Conservation (phyloP, 768 basidiomycete species). For the Leccinum sublutescens region DNA sequence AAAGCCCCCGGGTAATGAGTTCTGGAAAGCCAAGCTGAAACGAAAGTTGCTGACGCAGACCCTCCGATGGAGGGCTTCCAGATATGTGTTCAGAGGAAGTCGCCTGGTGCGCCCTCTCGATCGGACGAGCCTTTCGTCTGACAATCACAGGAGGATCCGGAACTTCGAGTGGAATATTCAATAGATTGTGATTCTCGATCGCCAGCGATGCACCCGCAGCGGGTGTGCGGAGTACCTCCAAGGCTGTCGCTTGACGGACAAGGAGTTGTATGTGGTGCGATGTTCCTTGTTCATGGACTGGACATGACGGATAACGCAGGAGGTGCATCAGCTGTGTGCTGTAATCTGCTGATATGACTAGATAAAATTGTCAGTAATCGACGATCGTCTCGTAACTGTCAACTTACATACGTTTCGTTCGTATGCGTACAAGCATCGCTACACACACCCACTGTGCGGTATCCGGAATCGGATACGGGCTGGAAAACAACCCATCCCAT, state of each 20-base stretch:
- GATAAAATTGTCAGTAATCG: constrained; percentile 13
- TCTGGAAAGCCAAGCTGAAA: constrained; percentile 63
- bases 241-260: constrained; percentile 76
- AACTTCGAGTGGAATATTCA: constrained; percentile 71
- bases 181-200: constrained; percentile 76
- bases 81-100: constrained; percentile 22
- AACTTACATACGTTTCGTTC: constrained; percentile 73
- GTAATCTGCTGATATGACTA: constrained; percentile 88
- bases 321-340: constrained; percentile 79
- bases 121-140: constrained; percentile 36
- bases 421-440: constrained; percentile 92
- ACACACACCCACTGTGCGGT: constrained; percentile 87
- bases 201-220: constrained; percentile 75
- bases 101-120: constrained; percentile 31
- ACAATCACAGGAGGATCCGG: constrained; percentile 44
- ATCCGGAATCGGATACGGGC: constrained; percentile 67
- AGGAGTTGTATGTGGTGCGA: constrained; percentile 67
- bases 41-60: constrained; percentile 42
- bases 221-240: constrained; percentile 73
- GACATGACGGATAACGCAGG: constrained; percentile 73
- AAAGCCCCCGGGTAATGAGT: constrained; percentile 64
- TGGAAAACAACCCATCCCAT: constrained; percentile 97
- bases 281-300: constrained; percentile 34
- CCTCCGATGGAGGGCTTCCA: constrained; percentile 23
- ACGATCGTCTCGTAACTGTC: not conserved